phyloP scores from a whole-genome alignment of 306 rosid genomes.

The apple (Malus domestica) region ASM211411v1 NC_041801.1:6248001-6248500 shows the following conservation, averaged over 20 bases:
- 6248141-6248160: neutral
- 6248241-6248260: neutral
- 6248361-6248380: neutral
- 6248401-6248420: neutral
- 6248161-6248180: neutral
- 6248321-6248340: neutral
- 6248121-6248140: neutral
- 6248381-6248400: neutral
- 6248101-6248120: neutral
- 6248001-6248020: slow-evolving; percentile 94
- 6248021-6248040: slow-evolving; percentile 99
- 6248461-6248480: slow-evolving; percentile 89
- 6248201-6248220: neutral
- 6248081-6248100: neutral
- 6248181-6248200: neutral
- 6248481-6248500: slow-evolving; percentile 95
- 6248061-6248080: slow-evolving; percentile 89
- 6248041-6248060: slow-evolving; percentile 97
- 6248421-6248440: slow-evolving; percentile 25
- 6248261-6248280: neutral
- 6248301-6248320: neutral
- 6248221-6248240: neutral
- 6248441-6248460: slow-evolving; percentile 90
- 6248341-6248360: neutral
- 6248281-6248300: neutral